phyloP scores from a whole-genome alignment of 2,329 filamentous ascomycete genomes.

The Keithomyces neogunnii region DNA sequence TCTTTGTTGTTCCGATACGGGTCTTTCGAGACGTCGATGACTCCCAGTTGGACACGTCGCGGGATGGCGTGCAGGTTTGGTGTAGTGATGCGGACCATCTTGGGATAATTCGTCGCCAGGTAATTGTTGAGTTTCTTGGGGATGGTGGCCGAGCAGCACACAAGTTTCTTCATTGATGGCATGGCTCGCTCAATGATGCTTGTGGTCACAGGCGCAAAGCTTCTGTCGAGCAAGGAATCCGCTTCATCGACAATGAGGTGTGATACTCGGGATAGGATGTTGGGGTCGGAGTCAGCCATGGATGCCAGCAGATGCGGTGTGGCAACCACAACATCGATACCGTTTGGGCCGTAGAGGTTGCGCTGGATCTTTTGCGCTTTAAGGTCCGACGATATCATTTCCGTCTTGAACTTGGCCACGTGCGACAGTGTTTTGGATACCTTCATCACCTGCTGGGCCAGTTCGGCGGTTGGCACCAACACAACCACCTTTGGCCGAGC shows the following conservation, averaged over 20 bases:
- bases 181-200: constrained; percentile 73
- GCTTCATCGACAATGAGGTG: constrained; percentile 92
- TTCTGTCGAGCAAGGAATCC: constrained; percentile 89
- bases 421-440: constrained; percentile 80
- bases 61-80: constrained; percentile 96
- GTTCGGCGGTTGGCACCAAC: constrained; percentile 83
- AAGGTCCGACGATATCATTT: constrained; percentile 70
- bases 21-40: constrained; percentile 86
- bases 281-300: constrained; percentile 82
- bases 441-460: constrained; percentile 77
- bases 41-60: constrained; percentile 84
- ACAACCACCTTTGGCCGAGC: constrained; percentile 78
- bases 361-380: constrained; percentile 73
- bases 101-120: constrained; percentile 72
- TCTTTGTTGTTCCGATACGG: constrained; percentile 90
- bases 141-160: constrained; percentile 95
- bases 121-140: constrained; percentile 81
- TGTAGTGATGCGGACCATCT: constrained; percentile 79
- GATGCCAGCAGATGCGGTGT: constrained; percentile 86
- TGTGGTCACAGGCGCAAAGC: constrained; percentile 76
- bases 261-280: constrained; percentile 82
- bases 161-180: constrained; percentile 75
- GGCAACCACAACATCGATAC: constrained; percentile 77
- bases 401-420: constrained; percentile 76
- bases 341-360: constrained; percentile 69